These are phyloP conservation scores for Sorghum bicolor DNA, from an alignment of 176 grass and related monocot species.

Conservation along the genomic window DNA sequence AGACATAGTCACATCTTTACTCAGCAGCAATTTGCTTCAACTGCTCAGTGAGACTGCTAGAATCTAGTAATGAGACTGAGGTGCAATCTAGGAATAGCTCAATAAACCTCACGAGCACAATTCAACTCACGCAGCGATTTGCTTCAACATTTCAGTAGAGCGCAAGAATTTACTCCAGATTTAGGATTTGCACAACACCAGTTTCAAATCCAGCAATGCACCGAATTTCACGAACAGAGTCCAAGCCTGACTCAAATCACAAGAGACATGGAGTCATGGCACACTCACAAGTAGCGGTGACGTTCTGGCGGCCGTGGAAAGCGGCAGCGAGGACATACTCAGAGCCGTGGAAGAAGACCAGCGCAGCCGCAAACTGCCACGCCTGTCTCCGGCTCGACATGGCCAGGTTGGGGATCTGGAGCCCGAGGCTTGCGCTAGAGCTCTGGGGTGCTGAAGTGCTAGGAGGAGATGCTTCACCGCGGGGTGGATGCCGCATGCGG, in stretches of 20 bases:
- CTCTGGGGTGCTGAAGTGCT: neutral
- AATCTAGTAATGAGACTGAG: neutral
- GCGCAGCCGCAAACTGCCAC: constrained; percentile 53
- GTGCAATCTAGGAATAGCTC: neutral
- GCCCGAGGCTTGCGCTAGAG: neutral
- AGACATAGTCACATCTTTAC: neutral
- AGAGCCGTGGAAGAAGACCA: constrained; percentile 80
- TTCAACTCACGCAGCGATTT: neutral
- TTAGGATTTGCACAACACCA: neutral
- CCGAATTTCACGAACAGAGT: too few species aligned
- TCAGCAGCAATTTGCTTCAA: neutral
- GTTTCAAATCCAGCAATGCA: neutral
- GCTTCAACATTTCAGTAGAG: neutral
- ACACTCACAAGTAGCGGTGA: constrained; percentile 66
- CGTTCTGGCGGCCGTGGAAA: constrained; percentile 68
- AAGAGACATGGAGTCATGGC: neutral
- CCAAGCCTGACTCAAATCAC: neutral
- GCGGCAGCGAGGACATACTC: constrained; percentile 66
- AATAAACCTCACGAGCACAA: neutral
- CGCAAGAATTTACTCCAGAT: neutral
- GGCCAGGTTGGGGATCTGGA: constrained; percentile 29
- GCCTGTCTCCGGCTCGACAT: constrained; percentile 46
- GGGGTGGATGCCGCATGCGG: constrained; percentile 21
- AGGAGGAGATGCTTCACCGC: neutral
- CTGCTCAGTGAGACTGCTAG: neutral